phyloP scores from a whole-genome alignment of 495 filamentous ascomycete genomes.

The Aspergillus coremiiformis region DNA sequence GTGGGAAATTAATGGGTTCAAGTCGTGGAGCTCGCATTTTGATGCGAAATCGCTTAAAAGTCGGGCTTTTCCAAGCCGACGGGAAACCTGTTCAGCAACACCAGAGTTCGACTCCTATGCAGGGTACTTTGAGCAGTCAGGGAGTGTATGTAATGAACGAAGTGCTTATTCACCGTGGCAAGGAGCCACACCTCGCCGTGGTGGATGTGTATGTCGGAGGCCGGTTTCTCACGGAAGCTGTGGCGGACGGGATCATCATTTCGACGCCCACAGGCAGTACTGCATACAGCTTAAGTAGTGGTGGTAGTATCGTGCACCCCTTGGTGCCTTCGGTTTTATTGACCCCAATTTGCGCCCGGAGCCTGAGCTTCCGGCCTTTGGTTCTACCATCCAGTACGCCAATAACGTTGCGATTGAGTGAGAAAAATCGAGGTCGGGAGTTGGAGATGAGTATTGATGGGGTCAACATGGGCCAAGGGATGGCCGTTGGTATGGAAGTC shows the following conservation, averaged over 20 bases:
- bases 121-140: constrained; percentile 10
- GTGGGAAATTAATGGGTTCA: constrained; percentile 75
- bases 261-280: constrained; percentile 91
- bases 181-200: constrained; percentile 80
- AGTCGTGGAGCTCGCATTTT: constrained; percentile 68
- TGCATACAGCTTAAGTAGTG: constrained; percentile 84
- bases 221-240: constrained; percentile 81
- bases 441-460: constrained; percentile 88
- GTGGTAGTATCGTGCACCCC: constrained; percentile 93
- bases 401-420: constrained; percentile 74
- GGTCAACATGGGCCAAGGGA: constrained; percentile 58
- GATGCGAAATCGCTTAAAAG: constrained; percentile 76
- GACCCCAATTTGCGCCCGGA: constrained; percentile 90
- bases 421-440: constrained; percentile 74
- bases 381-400: constrained; percentile 80
- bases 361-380: constrained; percentile 82
- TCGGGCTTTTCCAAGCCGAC: constrained; percentile 63
- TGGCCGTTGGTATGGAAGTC: constrained; percentile 79
- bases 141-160: constrained; percentile 90
- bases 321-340: constrained; percentile 79
- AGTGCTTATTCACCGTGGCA: constrained; percentile 84
- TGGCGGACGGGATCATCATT: constrained; percentile 91
- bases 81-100: constrained; percentile 42
- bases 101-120: constrained; percentile 5
- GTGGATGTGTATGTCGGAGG: constrained; percentile 81